Evolutionary conservation across 2,329 filamentous ascomycete species (phyloP).

Genomic region (Aspergillus intermedius): DNA sequence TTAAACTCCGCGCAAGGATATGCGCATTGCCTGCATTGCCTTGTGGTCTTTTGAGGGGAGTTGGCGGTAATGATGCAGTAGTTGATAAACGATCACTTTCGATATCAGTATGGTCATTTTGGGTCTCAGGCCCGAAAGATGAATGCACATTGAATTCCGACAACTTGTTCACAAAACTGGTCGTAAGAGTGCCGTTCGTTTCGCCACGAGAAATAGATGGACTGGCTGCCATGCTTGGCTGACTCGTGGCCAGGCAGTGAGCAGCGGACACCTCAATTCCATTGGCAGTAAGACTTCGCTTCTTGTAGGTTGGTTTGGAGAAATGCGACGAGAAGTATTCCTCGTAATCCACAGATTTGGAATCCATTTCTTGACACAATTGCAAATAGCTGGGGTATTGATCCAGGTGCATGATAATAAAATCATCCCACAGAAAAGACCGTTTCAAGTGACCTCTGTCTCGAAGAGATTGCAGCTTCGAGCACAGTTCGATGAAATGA

Average conservation of each 20-base stretch:
- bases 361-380: conserved; percentile 16
- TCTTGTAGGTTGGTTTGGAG: conserved; percentile 27
- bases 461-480: conserved; percentile 28
- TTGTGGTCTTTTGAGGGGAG: not conserved
- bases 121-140: conserved; percentile 11
- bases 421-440: conserved; percentile 42
- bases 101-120: conserved; percentile 5
- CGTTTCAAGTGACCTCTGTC: conserved; percentile 22
- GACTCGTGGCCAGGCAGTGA: conserved; percentile 11
- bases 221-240: conserved; percentile 1
- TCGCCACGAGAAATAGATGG: not conserved
- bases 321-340: conserved; percentile 32
- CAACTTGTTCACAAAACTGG: conserved; percentile 19
- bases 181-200: conserved; percentile 17
- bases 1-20: not conserved
- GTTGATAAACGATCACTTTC: conserved; percentile 10
- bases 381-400: conserved; percentile 32
- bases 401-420: conserved; percentile 34
- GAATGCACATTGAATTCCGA: conserved; percentile 20
- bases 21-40: not conserved
- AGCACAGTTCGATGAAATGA: conserved; percentile 35
- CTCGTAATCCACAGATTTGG: conserved; percentile 29
- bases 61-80: conserved; percentile 2
- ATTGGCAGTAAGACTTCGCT: conserved; percentile 30
- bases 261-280: conserved; percentile 25